Percentiles rank a stretch among this genome's conserved stretches.
Evolutionary conservation across 2,329 filamentous ascomycete species (phyloP).

Genomic region (Didymella pinodella): DNA sequence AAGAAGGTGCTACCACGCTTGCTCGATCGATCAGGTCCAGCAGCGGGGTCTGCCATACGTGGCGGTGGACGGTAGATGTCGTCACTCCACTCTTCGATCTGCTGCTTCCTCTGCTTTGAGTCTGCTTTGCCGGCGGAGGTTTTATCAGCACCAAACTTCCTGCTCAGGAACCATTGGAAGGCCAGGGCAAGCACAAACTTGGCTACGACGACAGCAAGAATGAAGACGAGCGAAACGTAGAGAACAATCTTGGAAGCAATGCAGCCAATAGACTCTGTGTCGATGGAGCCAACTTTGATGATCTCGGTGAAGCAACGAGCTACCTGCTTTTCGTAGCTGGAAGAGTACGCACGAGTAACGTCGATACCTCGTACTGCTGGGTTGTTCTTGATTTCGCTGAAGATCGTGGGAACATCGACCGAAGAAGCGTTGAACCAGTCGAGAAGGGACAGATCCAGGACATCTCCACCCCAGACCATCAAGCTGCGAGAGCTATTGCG

Average conservation of each 20-base stretch:
- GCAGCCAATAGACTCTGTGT: conserved; percentile 95
- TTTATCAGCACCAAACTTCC: conserved; percentile 82
- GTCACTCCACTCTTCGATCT: conserved; percentile 98
- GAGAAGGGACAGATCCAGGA: conserved; percentile 87
- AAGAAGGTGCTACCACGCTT: conserved; percentile 86
- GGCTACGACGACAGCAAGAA: conserved; percentile 83
- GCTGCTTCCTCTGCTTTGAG: conserved; percentile 82
- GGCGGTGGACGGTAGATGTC: conserved; percentile 94
- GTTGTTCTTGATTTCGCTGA: conserved; percentile 79
- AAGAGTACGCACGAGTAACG: conserved; percentile 87
- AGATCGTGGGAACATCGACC: conserved; percentile 76
- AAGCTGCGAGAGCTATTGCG: conserved; percentile 88
- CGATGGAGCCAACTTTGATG: conserved; percentile 93
- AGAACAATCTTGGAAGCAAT: conserved; percentile 97
- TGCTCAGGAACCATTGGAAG: conserved; percentile 96
- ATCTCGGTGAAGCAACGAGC: conserved; percentile 91
- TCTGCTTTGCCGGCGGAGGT: conserved; percentile 79
- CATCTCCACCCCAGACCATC: conserved; percentile 91
- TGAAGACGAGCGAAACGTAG: conserved; percentile 90
- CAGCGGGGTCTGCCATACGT: conserved; percentile 76
- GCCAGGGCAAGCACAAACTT: conserved; percentile 89
- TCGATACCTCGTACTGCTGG: conserved; percentile 80
- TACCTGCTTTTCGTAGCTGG: conserved; percentile 76
- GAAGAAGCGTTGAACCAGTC: conserved; percentile 88
- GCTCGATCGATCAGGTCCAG: conserved; percentile 72